Base-by-base conservation (phyloP, 805 yeast genomes). In the Ogataea minuta region DNA sequence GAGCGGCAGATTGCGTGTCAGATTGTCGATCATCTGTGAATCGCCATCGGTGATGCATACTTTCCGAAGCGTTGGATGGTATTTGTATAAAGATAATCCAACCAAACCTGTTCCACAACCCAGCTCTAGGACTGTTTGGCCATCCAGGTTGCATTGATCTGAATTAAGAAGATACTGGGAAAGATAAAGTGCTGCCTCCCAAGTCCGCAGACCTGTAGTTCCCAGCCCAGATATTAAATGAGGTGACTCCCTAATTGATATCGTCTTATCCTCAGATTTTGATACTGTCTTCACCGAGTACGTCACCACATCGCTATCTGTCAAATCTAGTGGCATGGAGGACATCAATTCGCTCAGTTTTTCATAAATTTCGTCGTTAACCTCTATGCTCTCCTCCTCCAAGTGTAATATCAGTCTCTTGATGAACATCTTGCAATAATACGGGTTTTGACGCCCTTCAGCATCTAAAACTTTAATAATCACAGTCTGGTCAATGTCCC, bases 61-160 rank as follows among this genome's bases (percentile, higher is more conserved):
- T 24, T 45, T 48, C 6, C 33, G 28, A 1, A 46, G 10, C 14
- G 36, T 21, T 8, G 41, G 28, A 19, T 42, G 46, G 30, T 57
- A 50, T 41, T 63, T 66, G 13, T 60, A 49, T 4, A 76, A 44
- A 1, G 75, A 60, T 21, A 84, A 45, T 2, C 90, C 79, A 1
- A 85, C 81, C 6, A 91, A 62, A 0, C 96, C 97, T 0, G 97
- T 88, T 0, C 98, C 98, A 9, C 93, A 75, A 0, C 98, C 98
- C 16, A 90, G 57, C 52, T 90, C 98, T 9, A 86, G 56, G 0
- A 84, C 63, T 0, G 54, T 55, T 23, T 54, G 53, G n/a, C 54
- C 55, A 2, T 39, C 43, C 12, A 64, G 52, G 3, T 50, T 36
- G 3, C 31, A 25, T 4, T 39, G 27, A 4, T 39, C 25, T 5